phyloP scores from a whole-genome alignment of 176 grass and related monocot species.

The Pharus latifolius region DNA sequence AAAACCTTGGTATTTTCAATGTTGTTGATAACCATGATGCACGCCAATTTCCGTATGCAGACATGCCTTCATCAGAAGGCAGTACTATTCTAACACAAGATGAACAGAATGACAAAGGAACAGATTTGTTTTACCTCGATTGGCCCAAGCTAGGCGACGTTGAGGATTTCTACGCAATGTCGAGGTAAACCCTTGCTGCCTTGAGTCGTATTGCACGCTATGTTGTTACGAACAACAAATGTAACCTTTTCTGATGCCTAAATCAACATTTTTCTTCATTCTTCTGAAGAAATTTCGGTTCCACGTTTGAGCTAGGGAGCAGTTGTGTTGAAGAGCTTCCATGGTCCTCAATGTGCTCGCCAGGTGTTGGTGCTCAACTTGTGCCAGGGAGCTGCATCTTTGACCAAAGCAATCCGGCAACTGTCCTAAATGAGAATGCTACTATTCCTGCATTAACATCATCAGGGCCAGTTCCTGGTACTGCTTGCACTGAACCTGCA shows the following conservation, averaged over 20 bases:
- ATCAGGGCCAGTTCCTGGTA: slow-evolving; percentile 1
- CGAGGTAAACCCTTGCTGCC: slow-evolving; percentile 13
- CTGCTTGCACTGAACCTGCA: neutral
- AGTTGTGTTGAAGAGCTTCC: slow-evolving; percentile 19
- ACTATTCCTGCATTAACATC: neutral
- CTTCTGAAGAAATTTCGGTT: slow-evolving; percentile 29
- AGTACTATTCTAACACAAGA: neutral
- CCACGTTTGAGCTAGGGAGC: slow-evolving; percentile 31
- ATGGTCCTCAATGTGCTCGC: slow-evolving; percentile 32
- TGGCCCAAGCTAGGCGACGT: slow-evolving; percentile 33
- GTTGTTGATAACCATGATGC: neutral
- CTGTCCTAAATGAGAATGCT: neutral
- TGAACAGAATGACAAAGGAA: slow-evolving; percentile 8
- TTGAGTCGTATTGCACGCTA: neutral
- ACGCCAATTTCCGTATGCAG: neutral
- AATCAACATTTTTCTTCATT: neutral
- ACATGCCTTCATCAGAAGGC: neutral
- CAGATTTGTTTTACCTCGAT: slow-evolving; percentile 14
- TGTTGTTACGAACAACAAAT: neutral
- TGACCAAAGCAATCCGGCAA: neutral
- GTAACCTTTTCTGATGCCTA: neutral
- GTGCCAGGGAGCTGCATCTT: slow-evolving; percentile 8
- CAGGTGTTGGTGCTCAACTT: neutral
- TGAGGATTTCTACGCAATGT: slow-evolving; percentile 23
- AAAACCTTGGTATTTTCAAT: neutral